Evolutionary conservation across 495 filamentous ascomycete species (phyloP).

Genomic region (Letharia lupina): DNA sequence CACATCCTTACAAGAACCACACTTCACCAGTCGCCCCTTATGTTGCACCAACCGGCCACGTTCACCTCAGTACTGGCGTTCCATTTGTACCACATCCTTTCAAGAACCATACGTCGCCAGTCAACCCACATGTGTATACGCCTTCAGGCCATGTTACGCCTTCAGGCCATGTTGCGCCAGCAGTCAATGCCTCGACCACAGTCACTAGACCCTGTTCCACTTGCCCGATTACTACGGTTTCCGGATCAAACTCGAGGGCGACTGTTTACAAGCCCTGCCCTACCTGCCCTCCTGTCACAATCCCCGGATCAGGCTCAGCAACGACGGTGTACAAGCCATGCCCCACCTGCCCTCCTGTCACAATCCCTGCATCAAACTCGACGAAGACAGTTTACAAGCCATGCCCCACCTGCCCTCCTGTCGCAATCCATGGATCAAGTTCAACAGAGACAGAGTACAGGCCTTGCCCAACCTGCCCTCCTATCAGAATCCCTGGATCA

Average conservation of each 20-base stretch:
- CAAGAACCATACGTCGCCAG: neutral
- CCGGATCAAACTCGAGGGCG: neutral
- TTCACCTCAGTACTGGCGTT: neutral
- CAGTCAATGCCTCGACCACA: neutral
- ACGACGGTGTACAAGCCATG: neutral
- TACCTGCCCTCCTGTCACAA: neutral
- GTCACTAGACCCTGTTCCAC: slow-evolving; percentile 12
- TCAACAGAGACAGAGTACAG: neutral
- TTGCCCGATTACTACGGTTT: slow-evolving; percentile 5
- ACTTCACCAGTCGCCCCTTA: neutral
- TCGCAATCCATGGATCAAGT: neutral
- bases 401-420: slow-evolving; percentile 5
- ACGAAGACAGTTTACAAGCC: neutral
- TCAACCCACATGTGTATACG: neutral
- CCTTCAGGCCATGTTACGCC: neutral
- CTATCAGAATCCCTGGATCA: neutral
- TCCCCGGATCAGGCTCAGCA: neutral
- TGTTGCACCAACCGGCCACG: neutral
- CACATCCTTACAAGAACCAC: neutral
- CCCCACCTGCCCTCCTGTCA: neutral
- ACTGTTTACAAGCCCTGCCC: neutral
- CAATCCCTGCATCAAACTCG: neutral
- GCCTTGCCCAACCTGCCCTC: slow-evolving; percentile 5
- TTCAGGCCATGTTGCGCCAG: neutral
- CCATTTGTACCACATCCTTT: neutral